A percentile compares a stretch with the other conserved stretches of the same genome.
Conservation (phyloP, 2,329 filamentous ascomycete genomes). For the Hypocrella siamensis region DNA sequence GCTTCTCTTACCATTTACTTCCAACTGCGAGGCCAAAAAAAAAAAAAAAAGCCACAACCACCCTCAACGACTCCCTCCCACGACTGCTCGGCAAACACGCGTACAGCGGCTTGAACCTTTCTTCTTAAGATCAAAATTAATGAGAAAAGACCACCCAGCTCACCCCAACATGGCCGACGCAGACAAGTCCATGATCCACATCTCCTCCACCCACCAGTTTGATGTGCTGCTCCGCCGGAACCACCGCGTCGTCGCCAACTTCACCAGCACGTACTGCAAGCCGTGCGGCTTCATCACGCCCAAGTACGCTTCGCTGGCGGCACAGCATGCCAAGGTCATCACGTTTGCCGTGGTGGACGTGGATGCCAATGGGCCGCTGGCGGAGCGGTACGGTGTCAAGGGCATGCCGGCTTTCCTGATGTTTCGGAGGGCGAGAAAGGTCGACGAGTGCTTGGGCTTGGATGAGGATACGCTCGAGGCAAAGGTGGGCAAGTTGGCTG, state of each 20-base stretch:
- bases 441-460: slow-evolving; percentile 27
- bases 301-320: slow-evolving; percentile 26
- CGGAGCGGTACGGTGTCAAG: slow-evolving; percentile 62
- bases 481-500: slow-evolving; percentile 1
- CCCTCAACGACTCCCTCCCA: too few relatives aligned
- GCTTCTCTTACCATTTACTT: too few relatives aligned
- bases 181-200: slow-evolving; percentile 1
- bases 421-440: slow-evolving; percentile 66
- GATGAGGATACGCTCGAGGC: slow-evolving; percentile 2
- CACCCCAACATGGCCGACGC: not conserved
- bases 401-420: slow-evolving; percentile 88
- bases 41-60: too few relatives aligned
- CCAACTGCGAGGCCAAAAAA: too few relatives aligned
- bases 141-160: not conserved
- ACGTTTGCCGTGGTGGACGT: slow-evolving; percentile 87
- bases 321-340: slow-evolving; percentile 39
- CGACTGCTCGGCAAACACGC: too few relatives aligned
- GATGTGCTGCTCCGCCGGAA: slow-evolving; percentile 27
- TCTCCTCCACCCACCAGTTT: slow-evolving; percentile 27
- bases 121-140: too few relatives aligned
- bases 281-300: slow-evolving; percentile 89
- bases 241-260: slow-evolving; percentile 59
- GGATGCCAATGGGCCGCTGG: slow-evolving; percentile 61
- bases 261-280: slow-evolving; percentile 64
- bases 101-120: too few relatives aligned